These are phyloP conservation scores for Asterionellopsis glacialis DNA, from an alignment of 108 stramenopile species.

Conservation along the genomic window DNA sequence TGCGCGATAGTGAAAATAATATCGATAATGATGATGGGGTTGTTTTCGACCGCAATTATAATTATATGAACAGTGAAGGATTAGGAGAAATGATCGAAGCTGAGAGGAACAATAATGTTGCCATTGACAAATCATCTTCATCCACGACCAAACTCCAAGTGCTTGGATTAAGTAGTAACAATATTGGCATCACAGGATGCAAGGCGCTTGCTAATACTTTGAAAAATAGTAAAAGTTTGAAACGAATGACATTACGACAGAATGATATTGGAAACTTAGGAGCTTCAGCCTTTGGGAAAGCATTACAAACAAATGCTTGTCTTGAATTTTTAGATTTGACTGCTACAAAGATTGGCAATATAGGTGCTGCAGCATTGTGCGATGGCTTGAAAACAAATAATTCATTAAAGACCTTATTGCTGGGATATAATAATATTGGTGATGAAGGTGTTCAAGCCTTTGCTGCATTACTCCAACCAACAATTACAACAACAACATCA, in stretches of 20 bases:
- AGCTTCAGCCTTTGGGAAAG: neutral
- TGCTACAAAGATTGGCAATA: neutral
- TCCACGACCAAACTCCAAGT: no score
- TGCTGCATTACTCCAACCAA: no score
- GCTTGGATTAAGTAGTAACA: no score
- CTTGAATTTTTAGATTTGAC: neutral
- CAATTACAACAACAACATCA: no score
- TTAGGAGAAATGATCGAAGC: no score
- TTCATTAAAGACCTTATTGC: neutral
- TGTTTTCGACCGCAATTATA: no score
- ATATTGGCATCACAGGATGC: no score
- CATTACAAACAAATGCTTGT: neutral
- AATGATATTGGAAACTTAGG: neutral
- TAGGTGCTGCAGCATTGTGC: neutral
- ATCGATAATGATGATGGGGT: no score
- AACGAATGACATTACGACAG: neutral
- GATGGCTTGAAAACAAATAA: neutral
- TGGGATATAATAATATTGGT: neutral
- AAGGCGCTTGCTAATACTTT: neutral
- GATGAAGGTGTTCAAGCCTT: neutral
- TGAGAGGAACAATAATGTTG: no score
- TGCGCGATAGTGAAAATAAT: no score
- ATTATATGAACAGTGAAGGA: no score
- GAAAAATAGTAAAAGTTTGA: neutral
- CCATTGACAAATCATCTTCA: no score